Conservation (phyloP, 768 basidiomycete species). For the Kwoniella pini region DNA sequence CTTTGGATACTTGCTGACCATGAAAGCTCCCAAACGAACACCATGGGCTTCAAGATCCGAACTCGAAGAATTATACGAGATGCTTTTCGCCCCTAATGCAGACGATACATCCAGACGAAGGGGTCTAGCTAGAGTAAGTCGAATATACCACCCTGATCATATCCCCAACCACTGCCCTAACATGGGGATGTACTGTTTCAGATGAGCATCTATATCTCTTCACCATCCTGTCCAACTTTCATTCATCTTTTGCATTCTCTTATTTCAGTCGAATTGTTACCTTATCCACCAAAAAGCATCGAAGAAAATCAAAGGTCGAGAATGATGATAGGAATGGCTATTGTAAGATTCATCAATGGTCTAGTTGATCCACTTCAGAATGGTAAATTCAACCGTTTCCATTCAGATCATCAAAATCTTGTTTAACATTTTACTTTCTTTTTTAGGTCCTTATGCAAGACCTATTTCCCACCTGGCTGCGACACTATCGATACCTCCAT, state of each 20-base stretch:
- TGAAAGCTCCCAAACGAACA: slow-evolving; percentile 42
- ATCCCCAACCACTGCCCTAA: neutral
- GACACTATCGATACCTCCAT: slow-evolving; percentile 79
- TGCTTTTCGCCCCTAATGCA: slow-evolving; percentile 43
- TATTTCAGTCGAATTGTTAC: slow-evolving; percentile 39
- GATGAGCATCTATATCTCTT: slow-evolving; percentile 49
- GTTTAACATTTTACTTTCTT: slow-evolving; percentile 1
- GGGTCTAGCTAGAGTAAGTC: slow-evolving; percentile 48
- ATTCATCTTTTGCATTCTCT: slow-evolving; percentile 49
- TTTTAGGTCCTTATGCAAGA: slow-evolving; percentile 70
- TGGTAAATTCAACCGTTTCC: too few species aligned
- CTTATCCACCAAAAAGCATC: slow-evolving; percentile 22
- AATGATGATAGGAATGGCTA: slow-evolving; percentile 74
- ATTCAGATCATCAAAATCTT: too few species aligned
- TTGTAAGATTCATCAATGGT: slow-evolving; percentile 89
- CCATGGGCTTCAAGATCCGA: slow-evolving; percentile 46
- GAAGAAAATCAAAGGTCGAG: slow-evolving; percentile 58
- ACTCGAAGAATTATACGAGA: slow-evolving; percentile 48
- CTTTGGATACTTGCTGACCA: too few species aligned
- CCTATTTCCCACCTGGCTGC: slow-evolving; percentile 85
- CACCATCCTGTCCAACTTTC: slow-evolving; percentile 50
- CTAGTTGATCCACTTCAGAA: slow-evolving; percentile 91
- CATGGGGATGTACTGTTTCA: slow-evolving; percentile 5
- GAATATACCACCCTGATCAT: too few species aligned
- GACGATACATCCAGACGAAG: slow-evolving; percentile 21